phyloP scores from a whole-genome alignment of 1,284 basidiomycete species.

The Marasmius fiardii region DNA sequence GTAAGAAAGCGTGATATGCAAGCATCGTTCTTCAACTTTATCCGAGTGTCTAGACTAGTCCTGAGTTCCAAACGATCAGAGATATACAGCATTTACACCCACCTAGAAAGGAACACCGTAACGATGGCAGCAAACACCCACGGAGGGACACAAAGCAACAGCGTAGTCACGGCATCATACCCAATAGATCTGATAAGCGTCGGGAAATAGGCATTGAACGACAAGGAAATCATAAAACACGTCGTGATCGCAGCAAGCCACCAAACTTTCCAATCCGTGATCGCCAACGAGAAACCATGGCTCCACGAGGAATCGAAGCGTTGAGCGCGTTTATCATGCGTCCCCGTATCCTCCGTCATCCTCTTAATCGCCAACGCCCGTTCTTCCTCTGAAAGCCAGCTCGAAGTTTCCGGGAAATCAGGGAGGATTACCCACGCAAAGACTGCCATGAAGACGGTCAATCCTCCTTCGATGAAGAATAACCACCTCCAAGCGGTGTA shows the following conservation, averaged over 20 bases:
- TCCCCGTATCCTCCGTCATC: slow-evolving; percentile 69
- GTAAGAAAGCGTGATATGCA: slow-evolving; percentile 56
- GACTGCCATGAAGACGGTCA: slow-evolving; percentile 64
- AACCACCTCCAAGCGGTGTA: slow-evolving; percentile 82
- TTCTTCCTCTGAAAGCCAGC: slow-evolving; percentile 64
- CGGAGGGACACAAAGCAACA: slow-evolving; percentile 76
- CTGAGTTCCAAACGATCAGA: background rate
- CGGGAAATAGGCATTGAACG: slow-evolving; percentile 68
- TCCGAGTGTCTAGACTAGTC: slow-evolving; percentile 62
- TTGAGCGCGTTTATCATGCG: slow-evolving; percentile 41
- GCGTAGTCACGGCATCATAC: slow-evolving; percentile 58
- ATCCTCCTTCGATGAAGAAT: slow-evolving; percentile 71
- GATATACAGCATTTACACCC: slow-evolving; percentile 12
- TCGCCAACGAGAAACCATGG: slow-evolving; percentile 51
- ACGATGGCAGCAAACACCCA: slow-evolving; percentile 67
- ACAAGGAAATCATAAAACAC: slow-evolving; percentile 47
- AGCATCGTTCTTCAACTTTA: slow-evolving; percentile 59
- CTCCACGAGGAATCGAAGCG: slow-evolving; percentile 23
- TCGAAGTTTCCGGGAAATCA: slow-evolving; percentile 65
- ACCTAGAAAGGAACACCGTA: slow-evolving; percentile 48
- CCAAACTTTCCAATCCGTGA: slow-evolving; percentile 75
- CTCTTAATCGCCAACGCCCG: slow-evolving; percentile 63
- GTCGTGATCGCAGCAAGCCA: slow-evolving; percentile 57
- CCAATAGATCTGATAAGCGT: slow-evolving; percentile 69
- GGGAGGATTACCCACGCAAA: slow-evolving; percentile 68